Conservation (phyloP, 2,329 filamentous ascomycete species). For the Fusarium sp. region DNA sequence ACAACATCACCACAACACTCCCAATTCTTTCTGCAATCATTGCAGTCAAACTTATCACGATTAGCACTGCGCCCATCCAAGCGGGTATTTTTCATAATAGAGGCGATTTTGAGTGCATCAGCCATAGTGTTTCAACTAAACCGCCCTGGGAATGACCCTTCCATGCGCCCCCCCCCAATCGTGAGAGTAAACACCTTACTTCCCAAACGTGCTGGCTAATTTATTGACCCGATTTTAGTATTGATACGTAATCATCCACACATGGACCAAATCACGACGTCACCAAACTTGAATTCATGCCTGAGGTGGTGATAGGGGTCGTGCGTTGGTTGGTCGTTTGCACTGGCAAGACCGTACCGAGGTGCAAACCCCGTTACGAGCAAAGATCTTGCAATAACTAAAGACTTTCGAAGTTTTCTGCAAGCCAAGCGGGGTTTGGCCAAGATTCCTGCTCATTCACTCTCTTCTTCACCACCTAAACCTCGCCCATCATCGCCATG, state of each 20-base stretch:
- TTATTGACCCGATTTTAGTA: accelerated
- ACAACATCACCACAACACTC: neutral
- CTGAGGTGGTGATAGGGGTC: neutral
- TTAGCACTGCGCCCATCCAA: neutral
- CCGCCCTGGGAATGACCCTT: neutral
- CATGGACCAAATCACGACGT: neutral
- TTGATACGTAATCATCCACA: neutral
- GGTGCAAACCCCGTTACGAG: neutral
- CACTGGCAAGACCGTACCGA: neutral
- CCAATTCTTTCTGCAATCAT: too few species aligned
- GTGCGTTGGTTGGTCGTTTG: neutral
- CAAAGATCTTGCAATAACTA: neutral
- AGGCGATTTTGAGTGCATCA: neutral
- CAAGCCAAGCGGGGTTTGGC: neutral
- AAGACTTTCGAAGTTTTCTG: neutral
- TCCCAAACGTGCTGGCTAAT: neutral
- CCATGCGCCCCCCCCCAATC: neutral
- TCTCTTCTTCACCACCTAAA: neutral
- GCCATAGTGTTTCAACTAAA: neutral
- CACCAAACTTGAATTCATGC: neutral
- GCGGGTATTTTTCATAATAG: neutral
- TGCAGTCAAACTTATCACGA: neutral
- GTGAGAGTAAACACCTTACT: neutral
- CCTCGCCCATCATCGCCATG: neutral
- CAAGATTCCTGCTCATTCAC: neutral